phyloP scores from a whole-genome alignment of 2,329 filamentous ascomycete genomes.

The Exophiala alcalophila region DNA sequence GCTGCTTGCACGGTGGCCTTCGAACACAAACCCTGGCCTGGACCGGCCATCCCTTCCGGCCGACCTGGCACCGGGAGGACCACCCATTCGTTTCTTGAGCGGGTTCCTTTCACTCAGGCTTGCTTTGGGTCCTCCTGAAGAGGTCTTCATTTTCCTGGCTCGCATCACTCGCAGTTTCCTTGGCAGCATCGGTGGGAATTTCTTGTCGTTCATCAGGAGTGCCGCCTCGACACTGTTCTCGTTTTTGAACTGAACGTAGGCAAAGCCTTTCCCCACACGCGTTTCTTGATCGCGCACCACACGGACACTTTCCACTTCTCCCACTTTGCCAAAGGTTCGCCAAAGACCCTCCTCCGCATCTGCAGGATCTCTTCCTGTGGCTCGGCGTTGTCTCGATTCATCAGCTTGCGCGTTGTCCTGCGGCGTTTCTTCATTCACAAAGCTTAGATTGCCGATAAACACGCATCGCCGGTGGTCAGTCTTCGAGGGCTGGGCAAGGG shows the following conservation, averaged over 20 bases:
- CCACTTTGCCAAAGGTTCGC: conserved; percentile 72
- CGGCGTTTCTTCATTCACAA: conserved; percentile 85
- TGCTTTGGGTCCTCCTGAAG: conserved; percentile 31
- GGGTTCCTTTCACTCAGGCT: conserved; percentile 20
- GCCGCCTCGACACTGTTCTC: conserved; percentile 87
- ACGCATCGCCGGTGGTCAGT: conserved; percentile 86
- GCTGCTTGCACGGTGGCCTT: conserved; percentile 43
- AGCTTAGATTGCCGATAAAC: conserved; percentile 93
- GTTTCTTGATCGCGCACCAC: conserved; percentile 87
- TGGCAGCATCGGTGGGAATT: conserved; percentile 90
- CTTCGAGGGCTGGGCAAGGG: conserved; percentile 78
- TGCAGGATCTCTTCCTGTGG: conserved; percentile 66
- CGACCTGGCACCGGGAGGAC: background rate
- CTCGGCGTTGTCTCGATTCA: conserved; percentile 68
- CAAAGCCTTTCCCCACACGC: conserved; percentile 91
- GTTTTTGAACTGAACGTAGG: conserved; percentile 95
- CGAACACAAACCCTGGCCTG: conserved; percentile 38
- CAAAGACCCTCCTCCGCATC: conserved; percentile 93
- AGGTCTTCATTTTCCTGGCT: conserved; percentile 59
- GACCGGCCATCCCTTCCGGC: background rate
- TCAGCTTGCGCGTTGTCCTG: conserved; percentile 60
- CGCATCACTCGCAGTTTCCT: conserved; percentile 80
- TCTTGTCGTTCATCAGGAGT: conserved; percentile 82
- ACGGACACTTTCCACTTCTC: conserved; percentile 87
- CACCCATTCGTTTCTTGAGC: background rate